A percentile compares a stretch with the other conserved stretches of the same genome.
Conservation (phyloP, 2,329 filamentous ascomycete genomes). For the Thielaviopsis euricoi region DNA sequence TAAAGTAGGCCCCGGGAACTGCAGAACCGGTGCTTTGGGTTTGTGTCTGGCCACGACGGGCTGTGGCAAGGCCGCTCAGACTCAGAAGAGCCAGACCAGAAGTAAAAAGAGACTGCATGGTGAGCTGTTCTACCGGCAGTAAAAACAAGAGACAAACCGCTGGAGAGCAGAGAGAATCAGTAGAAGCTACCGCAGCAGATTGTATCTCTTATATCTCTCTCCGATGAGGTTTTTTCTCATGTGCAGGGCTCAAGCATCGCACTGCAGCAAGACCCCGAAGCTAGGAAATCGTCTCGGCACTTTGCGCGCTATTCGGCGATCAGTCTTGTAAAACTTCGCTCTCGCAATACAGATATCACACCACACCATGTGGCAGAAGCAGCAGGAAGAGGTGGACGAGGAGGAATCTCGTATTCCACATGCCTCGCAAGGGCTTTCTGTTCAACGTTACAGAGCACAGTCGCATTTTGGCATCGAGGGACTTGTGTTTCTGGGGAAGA, state of each 20-base stretch:
- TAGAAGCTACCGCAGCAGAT: no score
- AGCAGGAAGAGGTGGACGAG: no score
- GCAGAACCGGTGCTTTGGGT: no score
- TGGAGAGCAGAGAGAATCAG: no score
- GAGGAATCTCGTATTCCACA: neutral
- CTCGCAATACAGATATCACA: neutral
- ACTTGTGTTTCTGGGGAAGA: no score
- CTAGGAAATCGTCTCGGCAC: no score
- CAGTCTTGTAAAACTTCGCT: no score
- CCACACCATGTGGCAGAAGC: neutral
- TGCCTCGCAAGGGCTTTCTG: neutral
- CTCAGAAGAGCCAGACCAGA: neutral
- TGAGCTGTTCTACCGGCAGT: neutral
- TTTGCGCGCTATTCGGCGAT: neutral
- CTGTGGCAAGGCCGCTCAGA: neutral
- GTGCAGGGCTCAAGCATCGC: no score
- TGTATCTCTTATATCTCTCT: no score
- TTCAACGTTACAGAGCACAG: neutral
- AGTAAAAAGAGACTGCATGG: neutral
- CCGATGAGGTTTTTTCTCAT: no score
- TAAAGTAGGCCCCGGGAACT: slow-evolving; percentile 2
- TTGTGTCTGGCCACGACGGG: neutral
- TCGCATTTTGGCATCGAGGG: neutral
- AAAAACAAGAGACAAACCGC: neutral
- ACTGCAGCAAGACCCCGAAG: no score